Evolutionary conservation across 306 rosid genomes (phyloP), one percentile per base, ranked within the genome.

Genomic region (Parietaria judaica): DNA sequence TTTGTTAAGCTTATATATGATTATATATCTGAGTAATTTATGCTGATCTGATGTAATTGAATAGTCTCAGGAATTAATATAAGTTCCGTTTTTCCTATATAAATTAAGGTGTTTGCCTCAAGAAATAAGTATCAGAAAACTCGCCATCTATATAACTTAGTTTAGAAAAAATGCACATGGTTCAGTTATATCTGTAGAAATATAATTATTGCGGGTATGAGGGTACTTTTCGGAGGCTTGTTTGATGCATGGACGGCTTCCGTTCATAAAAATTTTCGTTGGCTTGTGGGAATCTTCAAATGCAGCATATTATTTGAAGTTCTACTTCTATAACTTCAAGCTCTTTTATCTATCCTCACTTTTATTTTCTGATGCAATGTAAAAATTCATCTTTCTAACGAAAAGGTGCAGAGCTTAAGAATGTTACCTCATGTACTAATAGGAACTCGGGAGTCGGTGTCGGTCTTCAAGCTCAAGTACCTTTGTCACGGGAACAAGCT

Each of bases 361-460:
- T 62, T 47, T 3, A 35, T 9, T 23, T 62, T 62, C 11, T 62
- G 36, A 49, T 46, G 55, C 43, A 38, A 44, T 37, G 5, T 23
- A 34, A n/a, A 37, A 12, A 17, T 6, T 11, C 36, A 60, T 11
- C 3, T 23, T 41, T 41, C 2, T 0, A 41, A 41, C 7, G 6
- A 8, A 41, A 41, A 41, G 45, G 9, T 41, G 9, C 45, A 41
- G 45, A 41, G 45, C 45, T 8, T 41, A 41, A 41, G 7, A 41
- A 41, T 5, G 6, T 41, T 41, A 41, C 45, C 45, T 41, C 53
- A 4, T 49, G 9, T 10, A 9, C 53, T 50, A 58, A 63, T 78
- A 86, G 96, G 81, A 69, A 87, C 60, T 78, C 86, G 51, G 95
- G 86, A 72, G 75, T 76, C 74, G 81, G 76, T 6, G 68, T 72